These are phyloP conservation scores for Diplodia scrobiculata DNA, from an alignment of 2,329 filamentous ascomycete species.

Conservation along the genomic window DNA sequence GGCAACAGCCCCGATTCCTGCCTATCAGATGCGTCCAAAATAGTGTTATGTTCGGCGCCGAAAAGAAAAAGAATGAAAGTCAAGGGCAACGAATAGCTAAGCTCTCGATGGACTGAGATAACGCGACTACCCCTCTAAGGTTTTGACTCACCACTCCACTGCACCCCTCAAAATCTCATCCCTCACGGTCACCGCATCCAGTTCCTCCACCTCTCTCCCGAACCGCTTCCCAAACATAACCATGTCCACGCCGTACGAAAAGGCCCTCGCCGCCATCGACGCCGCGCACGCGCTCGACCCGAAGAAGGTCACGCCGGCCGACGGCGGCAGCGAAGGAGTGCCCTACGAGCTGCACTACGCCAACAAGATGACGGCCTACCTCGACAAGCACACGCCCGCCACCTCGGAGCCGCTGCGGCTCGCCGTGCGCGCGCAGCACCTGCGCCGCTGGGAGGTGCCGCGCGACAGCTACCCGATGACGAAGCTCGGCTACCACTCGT, in stretches of 20 bases:
- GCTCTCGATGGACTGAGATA: neutral
- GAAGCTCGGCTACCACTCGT: slow-evolving; percentile 74
- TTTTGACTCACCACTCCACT: neutral
- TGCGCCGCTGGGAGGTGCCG: slow-evolving; percentile 81
- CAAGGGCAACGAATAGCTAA: no score
- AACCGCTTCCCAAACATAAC: neutral
- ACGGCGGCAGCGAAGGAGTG: slow-evolving; percentile 40
- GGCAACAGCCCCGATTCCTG: neutral
- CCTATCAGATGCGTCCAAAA: slow-evolving; percentile 19
- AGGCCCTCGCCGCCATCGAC: slow-evolving; percentile 70
- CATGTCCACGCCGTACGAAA: slow-evolving; percentile 36
- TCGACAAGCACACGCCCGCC: slow-evolving; percentile 60
- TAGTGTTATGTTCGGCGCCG: slow-evolving; percentile 20
- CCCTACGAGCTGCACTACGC: slow-evolving; percentile 85
- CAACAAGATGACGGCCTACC: slow-evolving; percentile 74
- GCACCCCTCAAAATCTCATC: neutral
- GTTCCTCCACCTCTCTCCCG: neutral
- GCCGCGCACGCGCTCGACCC: slow-evolving; percentile 70
- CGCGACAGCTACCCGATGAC: slow-evolving; percentile 73
- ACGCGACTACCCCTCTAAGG: slow-evolving; percentile 2
- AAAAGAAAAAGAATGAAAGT: neutral
- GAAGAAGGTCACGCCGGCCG: slow-evolving; percentile 52
- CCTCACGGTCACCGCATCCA: neutral
- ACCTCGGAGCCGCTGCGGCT: slow-evolving; percentile 67
- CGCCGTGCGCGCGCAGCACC: slow-evolving; percentile 82